These are phyloP conservation scores for Paragyromitra xinjiangensis DNA, from an alignment of 495 filamentous ascomycete species.

Conservation along the genomic window DNA sequence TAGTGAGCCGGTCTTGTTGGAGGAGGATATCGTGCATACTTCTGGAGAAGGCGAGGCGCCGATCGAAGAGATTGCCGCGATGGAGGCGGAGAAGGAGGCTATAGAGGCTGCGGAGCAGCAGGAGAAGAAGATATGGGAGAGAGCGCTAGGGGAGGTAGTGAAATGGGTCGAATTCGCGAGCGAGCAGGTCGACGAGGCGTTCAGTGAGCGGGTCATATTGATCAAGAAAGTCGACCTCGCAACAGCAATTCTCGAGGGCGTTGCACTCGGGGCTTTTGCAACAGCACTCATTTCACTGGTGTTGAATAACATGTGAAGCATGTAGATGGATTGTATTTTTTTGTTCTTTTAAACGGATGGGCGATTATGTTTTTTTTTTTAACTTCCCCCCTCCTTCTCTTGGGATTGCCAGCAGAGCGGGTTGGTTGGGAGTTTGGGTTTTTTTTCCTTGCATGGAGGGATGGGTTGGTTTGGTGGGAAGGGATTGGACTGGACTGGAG, in stretches of 20 bases:
- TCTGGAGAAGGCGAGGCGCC: slow-evolving; percentile 6
- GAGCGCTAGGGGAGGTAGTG: neutral
- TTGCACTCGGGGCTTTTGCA: slow-evolving; percentile 39
- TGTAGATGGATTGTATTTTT: neutral
- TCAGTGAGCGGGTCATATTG: slow-evolving; percentile 49
- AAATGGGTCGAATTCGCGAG: slow-evolving; percentile 21
- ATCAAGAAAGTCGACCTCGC: slow-evolving; percentile 50
- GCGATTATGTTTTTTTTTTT: neutral
- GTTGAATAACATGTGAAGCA: slow-evolving; percentile 1
- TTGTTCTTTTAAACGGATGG: neutral
- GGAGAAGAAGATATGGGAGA: slow-evolving; percentile 7
- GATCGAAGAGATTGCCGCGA: neutral
- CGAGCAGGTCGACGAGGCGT: slow-evolving; percentile 38
- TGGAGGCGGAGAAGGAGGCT: neutral
- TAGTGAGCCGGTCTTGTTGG: slow-evolving; percentile 26
- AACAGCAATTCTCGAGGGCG: slow-evolving; percentile 34
- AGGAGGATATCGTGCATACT: slow-evolving; percentile 38
- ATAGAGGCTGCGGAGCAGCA: slow-evolving; percentile 25
- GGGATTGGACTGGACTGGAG: neutral
- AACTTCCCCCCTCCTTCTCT: neutral
- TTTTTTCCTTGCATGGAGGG: slow-evolving; percentile 1
- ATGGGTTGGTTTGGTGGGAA: neutral
- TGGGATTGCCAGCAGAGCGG: neutral
- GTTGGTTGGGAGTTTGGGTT: slow-evolving; percentile 6
- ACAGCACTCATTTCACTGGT: slow-evolving; percentile 30